These are phyloP conservation scores for Aspergillus melleus DNA, from an alignment of 2,329 filamentous ascomycete species.

Conservation along the genomic window DNA sequence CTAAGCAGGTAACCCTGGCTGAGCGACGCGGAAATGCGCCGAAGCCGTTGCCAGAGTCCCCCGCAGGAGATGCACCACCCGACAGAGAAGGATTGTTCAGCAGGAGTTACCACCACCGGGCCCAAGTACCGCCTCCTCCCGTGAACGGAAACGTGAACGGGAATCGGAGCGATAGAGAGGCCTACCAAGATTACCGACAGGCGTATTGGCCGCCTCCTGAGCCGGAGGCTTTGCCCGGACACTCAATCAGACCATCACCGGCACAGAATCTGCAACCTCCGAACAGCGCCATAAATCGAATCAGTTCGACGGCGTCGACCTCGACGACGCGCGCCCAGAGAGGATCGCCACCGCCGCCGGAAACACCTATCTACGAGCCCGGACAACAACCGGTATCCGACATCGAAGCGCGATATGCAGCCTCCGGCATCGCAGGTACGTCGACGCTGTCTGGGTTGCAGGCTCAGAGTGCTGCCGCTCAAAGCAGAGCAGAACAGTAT, in stretches of 20 bases:
- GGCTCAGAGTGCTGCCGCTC: conserved; percentile 74
- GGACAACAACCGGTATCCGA: conserved; percentile 70
- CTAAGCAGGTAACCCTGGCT: conserved; percentile 63
- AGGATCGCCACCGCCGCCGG: conserved; percentile 90
- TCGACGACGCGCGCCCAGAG: conserved; percentile 90
- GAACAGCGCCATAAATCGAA: conserved; percentile 57
- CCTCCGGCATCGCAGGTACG: conserved; percentile 83
- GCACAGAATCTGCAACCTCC: conserved; percentile 50
- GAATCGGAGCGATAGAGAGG: conserved; percentile 32
- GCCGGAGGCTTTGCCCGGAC: conserved; percentile 22
- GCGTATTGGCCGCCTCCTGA: conserved; percentile 63
- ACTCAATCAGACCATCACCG: conserved; percentile 21
- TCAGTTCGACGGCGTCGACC: conserved; percentile 83
- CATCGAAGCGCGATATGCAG: conserved; percentile 89
- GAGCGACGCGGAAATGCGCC: conserved; percentile 75
- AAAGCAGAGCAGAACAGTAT: conserved; percentile 80
- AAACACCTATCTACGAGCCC: conserved; percentile 80
- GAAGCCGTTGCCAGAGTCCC: conserved; percentile 79
- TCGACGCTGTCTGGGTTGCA: conserved; percentile 76
- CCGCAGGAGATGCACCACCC: conserved; percentile 66
- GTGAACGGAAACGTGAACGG: conserved; percentile 26
- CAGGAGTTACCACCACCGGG: conserved; percentile 52
- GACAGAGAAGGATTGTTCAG: conserved; percentile 82
- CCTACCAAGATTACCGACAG: conserved; percentile 57
- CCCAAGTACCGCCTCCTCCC: conserved; percentile 37